Conservation (phyloP, 345 rosid species). For the Pelargonium nanum region DNA sequence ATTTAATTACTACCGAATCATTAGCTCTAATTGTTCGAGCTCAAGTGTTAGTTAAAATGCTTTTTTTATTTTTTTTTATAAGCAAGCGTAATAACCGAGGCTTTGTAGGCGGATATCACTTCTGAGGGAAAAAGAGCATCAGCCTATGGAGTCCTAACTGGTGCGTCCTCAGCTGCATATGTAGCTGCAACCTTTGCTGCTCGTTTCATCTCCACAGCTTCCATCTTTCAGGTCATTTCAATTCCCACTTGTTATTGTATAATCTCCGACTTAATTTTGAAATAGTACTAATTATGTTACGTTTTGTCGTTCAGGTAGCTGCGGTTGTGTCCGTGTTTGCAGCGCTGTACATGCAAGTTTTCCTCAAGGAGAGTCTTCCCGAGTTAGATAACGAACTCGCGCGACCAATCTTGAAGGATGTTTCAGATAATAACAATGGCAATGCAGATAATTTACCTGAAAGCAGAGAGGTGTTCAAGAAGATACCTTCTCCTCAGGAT, state of each 20-base stretch:
- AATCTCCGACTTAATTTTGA: not conserved
- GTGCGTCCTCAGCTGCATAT: constrained; percentile 35
- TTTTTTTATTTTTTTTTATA: too few relatives aligned
- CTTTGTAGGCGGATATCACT: constrained; percentile 72
- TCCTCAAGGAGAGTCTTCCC: constrained; percentile 42
- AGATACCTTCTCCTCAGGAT: constrained; percentile 46
- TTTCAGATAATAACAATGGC: constrained; percentile 9
- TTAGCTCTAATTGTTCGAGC: not conserved
- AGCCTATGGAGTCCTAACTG: constrained; percentile 61
- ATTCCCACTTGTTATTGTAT: not conserved
- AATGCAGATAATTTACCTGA: constrained; percentile 10
- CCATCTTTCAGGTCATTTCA: constrained; percentile 48
- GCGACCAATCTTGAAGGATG: constrained; percentile 40
- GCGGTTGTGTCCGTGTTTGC: constrained; percentile 44
- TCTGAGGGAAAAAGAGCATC: constrained; percentile 41
- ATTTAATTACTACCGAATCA: not conserved
- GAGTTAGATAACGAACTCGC: constrained; percentile 9
- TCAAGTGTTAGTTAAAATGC: too few relatives aligned
- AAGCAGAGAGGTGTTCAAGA: constrained; percentile 23
- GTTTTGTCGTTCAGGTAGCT: constrained; percentile 38
- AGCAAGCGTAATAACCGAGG: too few relatives aligned
- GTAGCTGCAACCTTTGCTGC: constrained; percentile 58
- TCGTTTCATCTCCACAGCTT: constrained; percentile 53
- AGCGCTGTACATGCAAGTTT: constrained; percentile 67
- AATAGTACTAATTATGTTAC: too few relatives aligned